These are phyloP conservation scores for Klebsormidium nitens DNA, from an alignment of 139 green algal genomes.

Conservation along the genomic window DNA sequence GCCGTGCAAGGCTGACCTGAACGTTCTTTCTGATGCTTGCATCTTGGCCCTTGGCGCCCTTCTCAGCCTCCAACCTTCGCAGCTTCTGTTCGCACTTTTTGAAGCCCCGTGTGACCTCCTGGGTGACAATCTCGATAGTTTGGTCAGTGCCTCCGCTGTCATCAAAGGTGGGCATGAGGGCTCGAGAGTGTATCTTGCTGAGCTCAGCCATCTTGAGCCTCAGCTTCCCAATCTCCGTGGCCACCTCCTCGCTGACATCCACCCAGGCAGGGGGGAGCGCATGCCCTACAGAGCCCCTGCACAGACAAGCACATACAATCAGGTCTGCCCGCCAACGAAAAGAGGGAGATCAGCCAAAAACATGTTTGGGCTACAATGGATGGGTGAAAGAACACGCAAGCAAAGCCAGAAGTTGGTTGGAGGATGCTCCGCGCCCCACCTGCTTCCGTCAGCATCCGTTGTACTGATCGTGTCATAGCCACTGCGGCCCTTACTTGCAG, in stretches of 20 bases:
- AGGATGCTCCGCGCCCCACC: not conserved
- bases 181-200: constrained; percentile 34
- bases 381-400: no score
- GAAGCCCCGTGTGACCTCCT: constrained; percentile 40
- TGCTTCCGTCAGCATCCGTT: constrained; percentile 17
- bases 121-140: constrained; percentile 41
- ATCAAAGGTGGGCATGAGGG: constrained; percentile 47
- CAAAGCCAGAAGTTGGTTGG: no score
- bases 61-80: constrained; percentile 8
- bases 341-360: no score
- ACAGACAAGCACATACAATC: not conserved
- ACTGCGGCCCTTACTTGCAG: not conserved
- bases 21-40: constrained; percentile 39
- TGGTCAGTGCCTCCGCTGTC: constrained; percentile 26
- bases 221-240: constrained; percentile 25
- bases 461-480: not conserved
- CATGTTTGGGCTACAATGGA: no score
- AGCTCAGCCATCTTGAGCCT: constrained; percentile 45
- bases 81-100: constrained; percentile 40
- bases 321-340: not conserved
- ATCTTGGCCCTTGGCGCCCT: constrained; percentile 8
- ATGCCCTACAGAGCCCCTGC: not conserved
- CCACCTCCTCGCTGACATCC: constrained; percentile 30
- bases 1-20: constrained; percentile 7
- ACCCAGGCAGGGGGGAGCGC: constrained; percentile 39